phyloP scores from a whole-genome alignment of 2,329 filamentous ascomycete species.

The Amauroascus verrucosus region DNA sequence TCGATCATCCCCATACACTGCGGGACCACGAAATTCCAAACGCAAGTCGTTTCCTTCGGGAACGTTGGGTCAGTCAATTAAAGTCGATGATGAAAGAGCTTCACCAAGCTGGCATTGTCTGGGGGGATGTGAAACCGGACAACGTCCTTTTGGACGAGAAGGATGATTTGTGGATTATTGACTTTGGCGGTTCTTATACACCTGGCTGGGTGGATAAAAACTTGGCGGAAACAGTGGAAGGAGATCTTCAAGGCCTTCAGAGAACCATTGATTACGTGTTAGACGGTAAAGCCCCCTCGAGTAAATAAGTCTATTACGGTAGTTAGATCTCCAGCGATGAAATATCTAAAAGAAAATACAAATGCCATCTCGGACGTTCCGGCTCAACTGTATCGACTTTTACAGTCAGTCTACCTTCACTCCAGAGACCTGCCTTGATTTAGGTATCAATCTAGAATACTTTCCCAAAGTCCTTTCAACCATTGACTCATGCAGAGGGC shows the following conservation, averaged over 20 bases:
- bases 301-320: no score
- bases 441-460: no score
- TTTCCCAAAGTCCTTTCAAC: no score
- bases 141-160: slow-evolving; percentile 22
- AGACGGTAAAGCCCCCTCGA: no score
- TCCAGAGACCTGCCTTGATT: no score
- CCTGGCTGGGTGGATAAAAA: slow-evolving; percentile 10
- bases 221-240: background rate
- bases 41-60: slow-evolving; percentile 3
- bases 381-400: no score
- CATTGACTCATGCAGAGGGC: no score
- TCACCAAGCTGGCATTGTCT: slow-evolving; percentile 12
- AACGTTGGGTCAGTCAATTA: background rate
- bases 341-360: no score
- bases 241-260: slow-evolving; percentile 4
- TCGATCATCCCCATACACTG: slow-evolving; percentile 1
- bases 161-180: slow-evolving; percentile 20
- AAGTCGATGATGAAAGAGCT: background rate
- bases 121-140: slow-evolving; percentile 24
- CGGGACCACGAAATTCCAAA: slow-evolving; percentile 5
- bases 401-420: no score
- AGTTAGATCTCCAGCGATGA: no score
- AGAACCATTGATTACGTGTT: slow-evolving; percentile 1
- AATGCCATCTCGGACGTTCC: no score
- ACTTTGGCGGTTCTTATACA: slow-evolving; percentile 19